Conservation (phyloP, 176 grass and related monocot species). For the Pontederia paniculata region DNA sequence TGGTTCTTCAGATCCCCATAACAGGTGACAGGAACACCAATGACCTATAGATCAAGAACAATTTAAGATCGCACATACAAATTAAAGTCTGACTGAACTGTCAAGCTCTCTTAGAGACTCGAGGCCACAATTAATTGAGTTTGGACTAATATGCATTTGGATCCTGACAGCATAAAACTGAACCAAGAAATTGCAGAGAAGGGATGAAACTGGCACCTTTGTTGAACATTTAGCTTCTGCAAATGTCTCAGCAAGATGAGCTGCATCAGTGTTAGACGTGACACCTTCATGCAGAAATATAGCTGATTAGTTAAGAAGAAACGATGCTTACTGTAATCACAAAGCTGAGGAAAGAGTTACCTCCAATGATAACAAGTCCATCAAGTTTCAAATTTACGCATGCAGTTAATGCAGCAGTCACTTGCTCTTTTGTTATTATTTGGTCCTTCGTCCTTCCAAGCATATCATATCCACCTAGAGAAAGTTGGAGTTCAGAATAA, state of each 20-base stretch:
- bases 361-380: constrained; percentile 38
- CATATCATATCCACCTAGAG: constrained; percentile 40
- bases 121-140: too few species aligned
- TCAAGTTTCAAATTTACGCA: constrained; percentile 11
- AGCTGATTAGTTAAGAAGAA: background rate
- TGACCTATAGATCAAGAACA: constrained; percentile 22
- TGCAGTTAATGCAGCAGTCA: constrained; percentile 26
- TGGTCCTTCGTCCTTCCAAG: constrained; percentile 35
- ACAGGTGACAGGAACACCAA: constrained; percentile 50
- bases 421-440: constrained; percentile 27
- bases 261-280: constrained; percentile 82
- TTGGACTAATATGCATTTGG: too few species aligned
- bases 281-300: constrained; percentile 31
- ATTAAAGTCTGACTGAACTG: too few species aligned
- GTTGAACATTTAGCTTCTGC: constrained; percentile 61
- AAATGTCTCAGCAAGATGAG: constrained; percentile 85
- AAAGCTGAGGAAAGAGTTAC: constrained; percentile 7
- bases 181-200: background rate
- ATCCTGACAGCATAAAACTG: too few species aligned
- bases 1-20: constrained; percentile 66
- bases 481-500: background rate
- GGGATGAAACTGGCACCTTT: constrained; percentile 31
- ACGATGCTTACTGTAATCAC: background rate
- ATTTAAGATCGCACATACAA: background rate
- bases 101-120: too few species aligned